phyloP scores from a whole-genome alignment of 2,329 filamentous ascomycete species.

The Venturia pyrina region DNA sequence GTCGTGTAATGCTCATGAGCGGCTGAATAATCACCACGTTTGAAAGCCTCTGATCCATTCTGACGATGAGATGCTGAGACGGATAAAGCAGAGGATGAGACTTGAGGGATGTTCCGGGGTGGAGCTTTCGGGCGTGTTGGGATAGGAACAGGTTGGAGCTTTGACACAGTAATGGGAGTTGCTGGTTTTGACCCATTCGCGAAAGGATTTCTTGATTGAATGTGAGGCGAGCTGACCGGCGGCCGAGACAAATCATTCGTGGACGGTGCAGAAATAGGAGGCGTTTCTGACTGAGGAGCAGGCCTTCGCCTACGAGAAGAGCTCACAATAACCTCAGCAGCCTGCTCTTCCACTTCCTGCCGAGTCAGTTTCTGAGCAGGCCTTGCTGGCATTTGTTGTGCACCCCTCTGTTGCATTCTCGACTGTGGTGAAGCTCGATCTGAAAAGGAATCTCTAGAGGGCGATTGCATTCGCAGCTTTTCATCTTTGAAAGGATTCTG shows the following conservation, averaged over 20 bases:
- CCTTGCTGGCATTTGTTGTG: slow-evolving; percentile 28
- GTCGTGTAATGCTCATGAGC: slow-evolving; percentile 75
- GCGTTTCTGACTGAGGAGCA: slow-evolving; percentile 29
- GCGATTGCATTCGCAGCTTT: slow-evolving; percentile 12
- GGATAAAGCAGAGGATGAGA: slow-evolving; percentile 60
- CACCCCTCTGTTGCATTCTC: slow-evolving; percentile 27
- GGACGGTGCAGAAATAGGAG: slow-evolving; percentile 2
- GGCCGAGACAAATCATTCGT: neutral
- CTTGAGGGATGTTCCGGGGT: slow-evolving; percentile 51
- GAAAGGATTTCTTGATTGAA: slow-evolving; percentile 30
- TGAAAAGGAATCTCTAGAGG: slow-evolving; percentile 21
- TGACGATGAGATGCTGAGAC: slow-evolving; percentile 69
- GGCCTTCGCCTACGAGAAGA: slow-evolving; percentile 62
- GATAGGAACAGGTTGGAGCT: slow-evolving; percentile 29
- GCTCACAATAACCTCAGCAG: slow-evolving; percentile 75
- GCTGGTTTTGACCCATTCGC: slow-evolving; percentile 19
- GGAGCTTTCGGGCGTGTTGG: slow-evolving; percentile 38
- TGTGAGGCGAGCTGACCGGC: slow-evolving; percentile 24
- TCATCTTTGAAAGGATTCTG: slow-evolving; percentile 11
- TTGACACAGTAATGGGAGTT: slow-evolving; percentile 19
- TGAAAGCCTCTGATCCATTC: slow-evolving; percentile 81
- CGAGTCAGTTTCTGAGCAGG: slow-evolving; percentile 55
- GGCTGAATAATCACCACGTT: slow-evolving; percentile 81
- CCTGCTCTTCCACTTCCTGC: slow-evolving; percentile 68
- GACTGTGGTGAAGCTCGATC: slow-evolving; percentile 31